A percentile compares a stretch with the other conserved stretches of the same genome.
Evolutionary conservation across 768 basidiomycete genomes (phyloP).

Genomic region (Panaeolus cyanescens): DNA sequence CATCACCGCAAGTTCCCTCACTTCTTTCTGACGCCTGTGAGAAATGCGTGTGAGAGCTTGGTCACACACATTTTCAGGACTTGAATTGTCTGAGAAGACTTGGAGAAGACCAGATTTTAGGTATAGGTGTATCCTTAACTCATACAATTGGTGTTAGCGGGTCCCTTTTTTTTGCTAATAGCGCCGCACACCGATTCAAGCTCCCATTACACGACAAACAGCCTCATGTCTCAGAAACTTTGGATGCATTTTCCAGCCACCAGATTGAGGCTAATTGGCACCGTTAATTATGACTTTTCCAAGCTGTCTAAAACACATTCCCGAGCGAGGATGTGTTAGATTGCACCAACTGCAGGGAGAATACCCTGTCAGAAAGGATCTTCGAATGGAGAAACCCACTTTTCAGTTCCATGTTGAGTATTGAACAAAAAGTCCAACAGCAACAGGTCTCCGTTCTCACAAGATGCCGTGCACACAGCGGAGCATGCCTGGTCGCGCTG

Average conservation of each 20-base stretch:
- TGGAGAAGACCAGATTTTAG: not conserved
- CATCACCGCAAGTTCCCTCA: not conserved
- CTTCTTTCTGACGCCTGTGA: not conserved
- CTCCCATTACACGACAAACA: not conserved
- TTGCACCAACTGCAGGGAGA: not conserved
- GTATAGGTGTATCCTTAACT: not conserved
- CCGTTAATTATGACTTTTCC: slow-evolving; percentile 2
- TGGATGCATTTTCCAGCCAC: not conserved
- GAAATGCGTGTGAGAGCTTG: not conserved
- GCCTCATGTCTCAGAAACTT: not conserved
- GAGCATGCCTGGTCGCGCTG: not conserved
- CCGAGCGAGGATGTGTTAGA: not conserved
- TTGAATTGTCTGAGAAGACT: not conserved
- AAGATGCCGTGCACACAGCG: not conserved
- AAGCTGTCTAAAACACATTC: not conserved
- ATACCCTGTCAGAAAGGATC: not conserved
- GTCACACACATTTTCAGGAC: not conserved
- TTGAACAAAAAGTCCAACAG: not conserved
- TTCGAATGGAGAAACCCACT: slow-evolving; percentile 1
- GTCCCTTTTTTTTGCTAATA: not conserved
- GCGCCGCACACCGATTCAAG: not conserved
- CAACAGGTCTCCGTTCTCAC: not conserved
- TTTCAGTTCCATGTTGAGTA: not conserved
- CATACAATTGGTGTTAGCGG: not conserved
- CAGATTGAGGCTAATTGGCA: not conserved